Evolutionary conservation across 352 stramenopile species (phyloP).

Genomic region (Globisporangium spinosum): DNA sequence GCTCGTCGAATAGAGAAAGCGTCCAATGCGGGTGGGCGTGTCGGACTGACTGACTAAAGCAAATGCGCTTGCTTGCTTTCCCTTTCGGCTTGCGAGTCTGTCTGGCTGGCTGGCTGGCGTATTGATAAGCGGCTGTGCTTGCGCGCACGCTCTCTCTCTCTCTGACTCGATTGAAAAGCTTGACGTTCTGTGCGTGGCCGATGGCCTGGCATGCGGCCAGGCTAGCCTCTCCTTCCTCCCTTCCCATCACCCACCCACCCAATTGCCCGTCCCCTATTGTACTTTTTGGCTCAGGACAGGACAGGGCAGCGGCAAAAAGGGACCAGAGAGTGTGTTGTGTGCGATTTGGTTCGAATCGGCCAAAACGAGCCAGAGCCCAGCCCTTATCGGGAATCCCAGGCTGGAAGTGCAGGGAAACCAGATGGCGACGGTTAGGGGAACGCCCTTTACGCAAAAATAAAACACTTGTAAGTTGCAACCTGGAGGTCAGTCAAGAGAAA

Average conservation of each 20-base stretch:
- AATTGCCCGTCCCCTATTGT: neutral
- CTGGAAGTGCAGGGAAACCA: neutral
- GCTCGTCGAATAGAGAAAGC: neutral
- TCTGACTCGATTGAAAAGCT: constrained; percentile 9
- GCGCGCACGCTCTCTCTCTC: neutral
- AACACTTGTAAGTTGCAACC: neutral
- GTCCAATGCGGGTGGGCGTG: neutral
- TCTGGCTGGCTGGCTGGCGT: neutral
- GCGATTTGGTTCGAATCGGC: neutral
- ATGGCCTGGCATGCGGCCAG: constrained; percentile 1
- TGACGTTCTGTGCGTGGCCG: constrained; percentile 4
- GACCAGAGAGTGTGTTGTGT: neutral
- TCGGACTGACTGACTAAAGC: neutral
- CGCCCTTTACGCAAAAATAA: neutral
- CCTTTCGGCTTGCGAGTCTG: neutral
- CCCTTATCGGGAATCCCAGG: neutral
- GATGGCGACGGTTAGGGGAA: neutral
- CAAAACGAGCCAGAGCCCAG: neutral
- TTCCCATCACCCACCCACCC: neutral
- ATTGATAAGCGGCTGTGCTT: constrained; percentile 4
- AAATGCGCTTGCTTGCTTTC: constrained; percentile 1
- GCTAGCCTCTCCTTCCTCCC: neutral
- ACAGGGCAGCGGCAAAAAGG: neutral
- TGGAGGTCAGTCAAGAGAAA: too few species aligned
- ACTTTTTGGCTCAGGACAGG: neutral